Base-by-base conservation (phyloP, 768 basidiomycete species). In the Suillus fuscotomentosus region DNA sequence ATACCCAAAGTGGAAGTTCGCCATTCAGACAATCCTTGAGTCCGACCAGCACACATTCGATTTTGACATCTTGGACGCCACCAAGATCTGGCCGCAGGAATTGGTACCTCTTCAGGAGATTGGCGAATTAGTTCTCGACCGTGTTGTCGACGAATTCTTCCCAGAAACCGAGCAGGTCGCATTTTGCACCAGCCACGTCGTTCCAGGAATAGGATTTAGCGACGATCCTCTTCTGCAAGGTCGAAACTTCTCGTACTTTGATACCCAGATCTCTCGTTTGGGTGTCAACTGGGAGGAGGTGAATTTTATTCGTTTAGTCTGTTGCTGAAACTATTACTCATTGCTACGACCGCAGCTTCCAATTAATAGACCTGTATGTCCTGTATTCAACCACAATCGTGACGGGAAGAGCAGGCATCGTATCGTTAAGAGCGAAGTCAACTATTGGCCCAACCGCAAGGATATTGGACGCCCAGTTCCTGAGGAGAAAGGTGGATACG, bases 151-250 rank as follows among this genome's bases (percentile, higher is more conserved):
- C 60, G 90, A 92, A 69, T 95, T 84, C 78, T 95, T 95, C 78
- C 78, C 92, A 13, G 93, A 96, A 78, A 87, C 87, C 7, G 95
- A 97, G 76, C 94, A 95, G 76, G 89, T 89, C 60, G 94, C 94
- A 0, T 96, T 94, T 76, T 96, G 92, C 75, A 96, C 93, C 1
- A 70, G 72, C 27, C 79, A 80, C 42, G 68, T 80, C 36, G 87
- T 89, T 9, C 88, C 87, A 5, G 87, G 86, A 8, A 88, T 89
- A 60, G 87, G 86, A 8, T 88, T 90, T 71, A 88, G 86, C 69
- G 84, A 91, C 71, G 91, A 94, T 69, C 92, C 92, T 3, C 77
- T 94, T 34, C 80, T 94, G n/a, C 90, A 91, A 77, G 89, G 90
- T 5, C 83, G 95, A 47, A 94, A 93, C 77, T 94, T 95, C 76